These are phyloP conservation scores for Medakamo hakoo DNA, from an alignment of 139 green algal species.

Conservation along the genomic window DNA sequence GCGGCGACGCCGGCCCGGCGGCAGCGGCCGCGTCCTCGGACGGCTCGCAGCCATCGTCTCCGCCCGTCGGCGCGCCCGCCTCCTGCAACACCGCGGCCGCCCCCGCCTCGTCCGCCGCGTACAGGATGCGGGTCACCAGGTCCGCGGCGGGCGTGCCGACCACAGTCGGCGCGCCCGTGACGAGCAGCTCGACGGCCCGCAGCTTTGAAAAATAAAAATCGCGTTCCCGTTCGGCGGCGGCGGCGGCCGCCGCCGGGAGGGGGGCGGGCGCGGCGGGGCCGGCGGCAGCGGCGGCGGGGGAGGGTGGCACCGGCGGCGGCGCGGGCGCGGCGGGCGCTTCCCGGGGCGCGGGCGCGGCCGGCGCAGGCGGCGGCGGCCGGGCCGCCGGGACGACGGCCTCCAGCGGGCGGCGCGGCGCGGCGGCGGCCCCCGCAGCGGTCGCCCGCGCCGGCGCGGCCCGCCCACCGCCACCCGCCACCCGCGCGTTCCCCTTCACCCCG, in stretches of 20 bases:
- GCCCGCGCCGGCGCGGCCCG: not conserved
- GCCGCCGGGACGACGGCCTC: not conserved
- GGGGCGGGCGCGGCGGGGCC: not conserved
- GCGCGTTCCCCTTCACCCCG: conserved; percentile 18
- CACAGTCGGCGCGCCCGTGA: not conserved
- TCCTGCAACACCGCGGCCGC: conserved; percentile 27
- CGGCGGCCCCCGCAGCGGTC: not conserved
- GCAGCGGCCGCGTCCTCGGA: too few relatives aligned
- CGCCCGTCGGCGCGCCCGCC: conserved; percentile 2
- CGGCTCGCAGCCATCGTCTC: too few relatives aligned
- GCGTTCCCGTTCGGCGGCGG: conserved; percentile 46
- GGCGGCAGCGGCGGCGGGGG: not conserved
- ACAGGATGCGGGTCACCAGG: conserved; percentile 62
- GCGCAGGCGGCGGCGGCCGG: not conserved
- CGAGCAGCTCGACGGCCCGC: conserved; percentile 90
- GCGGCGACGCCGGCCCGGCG: too few relatives aligned
- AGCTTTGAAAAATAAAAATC: conserved; percentile 94
- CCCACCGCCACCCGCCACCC: not conserved
- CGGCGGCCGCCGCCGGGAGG: not conserved
- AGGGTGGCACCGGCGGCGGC: not conserved
- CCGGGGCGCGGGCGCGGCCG: not conserved
- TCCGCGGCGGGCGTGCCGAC: conserved; percentile 28
- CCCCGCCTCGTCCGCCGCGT: conserved; percentile 44
- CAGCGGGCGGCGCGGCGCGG: not conserved
- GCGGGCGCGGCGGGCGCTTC: not conserved